Evolutionary conservation across 176 grass and related monocot genomes (phyloP), one percentile per base, ranked within the genome.

Genomic region (Phyllostachys edulis): DNA sequence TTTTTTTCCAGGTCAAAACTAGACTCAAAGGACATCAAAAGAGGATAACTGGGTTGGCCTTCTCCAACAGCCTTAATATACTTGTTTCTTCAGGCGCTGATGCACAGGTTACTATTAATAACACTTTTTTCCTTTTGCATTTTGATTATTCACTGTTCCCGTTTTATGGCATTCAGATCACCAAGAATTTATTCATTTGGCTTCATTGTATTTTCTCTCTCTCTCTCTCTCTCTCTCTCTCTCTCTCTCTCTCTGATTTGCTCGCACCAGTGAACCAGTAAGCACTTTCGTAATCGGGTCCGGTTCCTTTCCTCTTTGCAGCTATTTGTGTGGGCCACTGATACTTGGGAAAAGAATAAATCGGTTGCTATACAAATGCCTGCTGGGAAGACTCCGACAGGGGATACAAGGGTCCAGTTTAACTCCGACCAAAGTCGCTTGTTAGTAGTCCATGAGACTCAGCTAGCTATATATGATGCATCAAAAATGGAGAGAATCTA

Each of bases 81-180:
- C 93, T 98, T 12, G 96, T 98, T 72, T 98, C 96, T 76, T 98
- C 96, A 76, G 96, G 93, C 55, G 96, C 96, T 66, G 96, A 98
- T 92, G 96, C 93, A 73, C 95, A 97, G 92, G 95, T 97, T 78
- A 82, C 57, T 85, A 74, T 69, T n/a, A 62, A 23, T 55, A 45
- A 85, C 46, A 26, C 56, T 2, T 72, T 72, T 62, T 67, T 16
- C 11, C 24, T 71, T 51, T 86, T 69, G 12, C 39, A 44, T n/a
- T 72, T 56, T 81, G 40, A 44, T 44, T 3, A 14, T 57, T 29
- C 3, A 67, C 36, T 77, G 24, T 36, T n/a, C 17, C 26, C 0
- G 4, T 57, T 24, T 71, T 61, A 41, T 71, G 51, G 52, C 45
- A 23, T 51, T 65, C 63, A 23, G 67, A 60, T 49, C 26, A 65